These are phyloP conservation scores for Penicillium expansum DNA, from an alignment of 2,329 filamentous ascomycete species.

Conservation along the genomic window DNA sequence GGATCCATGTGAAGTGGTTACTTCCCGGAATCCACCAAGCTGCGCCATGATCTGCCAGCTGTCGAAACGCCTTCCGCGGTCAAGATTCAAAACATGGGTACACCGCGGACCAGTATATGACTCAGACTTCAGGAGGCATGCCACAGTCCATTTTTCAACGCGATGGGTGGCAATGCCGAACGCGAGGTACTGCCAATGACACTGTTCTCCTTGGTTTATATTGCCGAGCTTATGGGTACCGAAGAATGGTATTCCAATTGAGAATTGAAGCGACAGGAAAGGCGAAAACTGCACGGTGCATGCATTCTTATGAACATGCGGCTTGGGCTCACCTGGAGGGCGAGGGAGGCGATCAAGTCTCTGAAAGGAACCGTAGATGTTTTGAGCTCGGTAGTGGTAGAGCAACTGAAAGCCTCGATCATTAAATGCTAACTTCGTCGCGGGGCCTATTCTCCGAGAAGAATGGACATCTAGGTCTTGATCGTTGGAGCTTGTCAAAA, in stretches of 20 bases:
- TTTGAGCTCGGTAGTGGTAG: constrained; percentile 32
- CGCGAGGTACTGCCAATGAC: constrained; percentile 42
- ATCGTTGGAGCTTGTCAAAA: constrained; percentile 18
- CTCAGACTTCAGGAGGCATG: constrained; percentile 40
- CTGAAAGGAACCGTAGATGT: constrained; percentile 39
- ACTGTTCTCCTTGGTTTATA: constrained; percentile 17
- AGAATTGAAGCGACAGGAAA: constrained; percentile 31
- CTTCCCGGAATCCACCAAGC: constrained; percentile 35
- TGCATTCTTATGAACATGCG: constrained; percentile 20
- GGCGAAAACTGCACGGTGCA: constrained; percentile 27
- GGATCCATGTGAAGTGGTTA: constrained; percentile 39
- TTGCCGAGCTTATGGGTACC: constrained; percentile 31
- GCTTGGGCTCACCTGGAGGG: constrained; percentile 15
- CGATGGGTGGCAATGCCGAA: constrained; percentile 39
- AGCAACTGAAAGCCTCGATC: constrained; percentile 38
- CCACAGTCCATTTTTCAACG: constrained; percentile 35
- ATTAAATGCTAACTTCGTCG: constrained; percentile 36
- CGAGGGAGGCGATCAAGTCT: constrained; percentile 16
- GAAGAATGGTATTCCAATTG: constrained; percentile 42
- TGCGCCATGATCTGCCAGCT: constrained; percentile 38
- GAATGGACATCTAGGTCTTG: neutral
- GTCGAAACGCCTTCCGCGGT: constrained; percentile 40
- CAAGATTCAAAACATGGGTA: constrained; percentile 36
- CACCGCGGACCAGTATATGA: constrained; percentile 31
- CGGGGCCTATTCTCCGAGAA: constrained; percentile 21